Percentiles rank a stretch among this genome's conserved stretches.
These are phyloP conservation scores for Russula compacta DNA, from an alignment of 768 basidiomycete genomes.

Conservation along the genomic window DNA sequence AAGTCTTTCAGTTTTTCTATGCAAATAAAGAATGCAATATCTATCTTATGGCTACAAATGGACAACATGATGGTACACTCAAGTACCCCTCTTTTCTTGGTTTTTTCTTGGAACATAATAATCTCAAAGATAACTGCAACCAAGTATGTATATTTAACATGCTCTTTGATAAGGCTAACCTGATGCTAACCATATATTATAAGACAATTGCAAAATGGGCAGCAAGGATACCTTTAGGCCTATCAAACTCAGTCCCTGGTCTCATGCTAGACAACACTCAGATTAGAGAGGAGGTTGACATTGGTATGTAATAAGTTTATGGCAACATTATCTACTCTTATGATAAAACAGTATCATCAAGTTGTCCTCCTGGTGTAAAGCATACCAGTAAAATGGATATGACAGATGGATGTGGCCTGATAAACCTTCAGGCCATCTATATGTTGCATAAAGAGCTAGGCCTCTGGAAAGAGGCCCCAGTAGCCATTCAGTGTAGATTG, in stretches of 20 bases:
- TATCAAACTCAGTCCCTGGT: constrained; percentile 59
- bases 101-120: constrained; percentile 51
- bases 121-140: constrained; percentile 33
- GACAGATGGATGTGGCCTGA: constrained; percentile 69
- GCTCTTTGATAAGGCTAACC: not conserved
- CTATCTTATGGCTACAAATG: constrained; percentile 49
- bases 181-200: not conserved
- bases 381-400: constrained; percentile 30
- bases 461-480: constrained; percentile 22
- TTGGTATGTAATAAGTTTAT: constrained; percentile 31
- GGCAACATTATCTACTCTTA: not conserved
- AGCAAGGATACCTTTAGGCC: constrained; percentile 49
- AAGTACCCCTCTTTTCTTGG: constrained; percentile 31
- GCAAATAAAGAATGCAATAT: constrained; percentile 46
- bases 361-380: constrained; percentile 21
- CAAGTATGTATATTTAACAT: constrained; percentile 40
- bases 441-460: constrained; percentile 17
- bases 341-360: constrained; percentile 22
- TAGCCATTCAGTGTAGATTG: constrained; percentile 26
- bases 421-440: constrained; percentile 45
- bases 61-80: constrained; percentile 24
- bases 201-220: constrained; percentile 59
- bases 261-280: constrained; percentile 31
- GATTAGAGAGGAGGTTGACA: constrained; percentile 37
- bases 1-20: constrained; percentile 51